phyloP scores from a whole-genome alignment of 257 asterid genomes.

The Solanum tarijense region DNA sequence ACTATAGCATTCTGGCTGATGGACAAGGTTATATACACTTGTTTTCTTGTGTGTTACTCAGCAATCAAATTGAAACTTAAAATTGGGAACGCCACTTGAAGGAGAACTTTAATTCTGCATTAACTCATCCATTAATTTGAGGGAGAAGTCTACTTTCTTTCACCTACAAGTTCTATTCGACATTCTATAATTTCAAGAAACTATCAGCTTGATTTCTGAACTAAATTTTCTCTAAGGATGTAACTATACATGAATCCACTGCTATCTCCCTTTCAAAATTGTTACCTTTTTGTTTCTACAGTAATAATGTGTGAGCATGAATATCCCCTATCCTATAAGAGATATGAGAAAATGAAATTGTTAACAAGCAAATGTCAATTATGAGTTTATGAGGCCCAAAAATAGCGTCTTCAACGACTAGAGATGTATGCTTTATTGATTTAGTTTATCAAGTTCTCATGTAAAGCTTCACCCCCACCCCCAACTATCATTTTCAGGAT shows the following conservation, averaged over 20 bases:
- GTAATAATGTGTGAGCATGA: neutral
- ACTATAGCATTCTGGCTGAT: constrained; percentile 98
- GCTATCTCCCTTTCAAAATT: neutral
- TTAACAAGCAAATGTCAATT: neutral
- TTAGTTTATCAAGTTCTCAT: neutral
- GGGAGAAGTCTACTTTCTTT: neutral
- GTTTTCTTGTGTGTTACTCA: neutral
- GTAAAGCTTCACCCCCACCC: neutral
- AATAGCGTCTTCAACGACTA: neutral
- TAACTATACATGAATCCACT: neutral
- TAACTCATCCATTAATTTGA: neutral
- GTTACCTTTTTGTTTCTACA: neutral
- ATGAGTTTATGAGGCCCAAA: neutral
- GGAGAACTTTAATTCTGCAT: neutral
- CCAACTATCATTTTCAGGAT: constrained; percentile 44
- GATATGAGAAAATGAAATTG: neutral
- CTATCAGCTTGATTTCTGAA: neutral
- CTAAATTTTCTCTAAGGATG: neutral
- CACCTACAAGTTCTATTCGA: neutral
- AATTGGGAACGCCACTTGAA: neutral
- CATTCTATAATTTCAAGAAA: neutral
- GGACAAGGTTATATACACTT: constrained; percentile 71
- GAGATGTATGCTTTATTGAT: neutral
- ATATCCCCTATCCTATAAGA: neutral
- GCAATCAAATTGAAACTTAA: neutral